These are phyloP conservation scores for Tylopilus sp. DNA, from an alignment of 1,284 basidiomycete species.

Conservation along the genomic window DNA sequence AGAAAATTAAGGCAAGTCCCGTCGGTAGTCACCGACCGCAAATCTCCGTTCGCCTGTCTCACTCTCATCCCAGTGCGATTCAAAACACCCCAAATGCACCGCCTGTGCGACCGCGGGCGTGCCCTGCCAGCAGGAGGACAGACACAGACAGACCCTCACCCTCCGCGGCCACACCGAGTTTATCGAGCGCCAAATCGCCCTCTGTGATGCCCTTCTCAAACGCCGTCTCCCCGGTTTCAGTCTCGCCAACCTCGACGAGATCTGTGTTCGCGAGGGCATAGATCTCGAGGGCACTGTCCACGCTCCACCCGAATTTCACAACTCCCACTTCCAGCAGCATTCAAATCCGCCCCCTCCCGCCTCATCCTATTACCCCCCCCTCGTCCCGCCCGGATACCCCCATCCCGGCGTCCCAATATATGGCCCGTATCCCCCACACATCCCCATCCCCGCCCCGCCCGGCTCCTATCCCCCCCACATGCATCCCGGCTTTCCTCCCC, in stretches of 20 bases:
- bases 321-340: slow-evolving; percentile 31
- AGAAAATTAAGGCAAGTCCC: slow-evolving; percentile 91
- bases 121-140: slow-evolving; percentile 78
- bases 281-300: slow-evolving; percentile 43
- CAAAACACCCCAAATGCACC: slow-evolving; percentile 79
- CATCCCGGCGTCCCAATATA: slow-evolving; percentile 42
- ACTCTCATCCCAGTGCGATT: slow-evolving; percentile 68
- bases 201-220: slow-evolving; percentile 74
- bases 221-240: slow-evolving; percentile 64
- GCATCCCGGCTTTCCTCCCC: slow-evolving; percentile 54
- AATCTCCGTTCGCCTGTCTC: slow-evolving; percentile 54
- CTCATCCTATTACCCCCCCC: slow-evolving; percentile 40
- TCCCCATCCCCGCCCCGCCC: slow-evolving; percentile 50
- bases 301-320: slow-evolving; percentile 30
- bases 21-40: slow-evolving; percentile 81
- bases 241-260: slow-evolving; percentile 62
- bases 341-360: slow-evolving; percentile 35
- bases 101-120: slow-evolving; percentile 77
- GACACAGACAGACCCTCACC: slow-evolving; percentile 78
- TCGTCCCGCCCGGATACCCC: slow-evolving; percentile 48
- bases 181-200: slow-evolving; percentile 70
- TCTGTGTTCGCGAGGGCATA: slow-evolving; percentile 64
- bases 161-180: slow-evolving; percentile 77
- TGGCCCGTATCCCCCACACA: slow-evolving; percentile 46
- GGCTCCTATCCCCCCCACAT: slow-evolving; percentile 52